These are phyloP conservation scores for Heliosperma pusillum DNA, from an alignment of 148 eudicot species.

Conservation along the genomic window DNA sequence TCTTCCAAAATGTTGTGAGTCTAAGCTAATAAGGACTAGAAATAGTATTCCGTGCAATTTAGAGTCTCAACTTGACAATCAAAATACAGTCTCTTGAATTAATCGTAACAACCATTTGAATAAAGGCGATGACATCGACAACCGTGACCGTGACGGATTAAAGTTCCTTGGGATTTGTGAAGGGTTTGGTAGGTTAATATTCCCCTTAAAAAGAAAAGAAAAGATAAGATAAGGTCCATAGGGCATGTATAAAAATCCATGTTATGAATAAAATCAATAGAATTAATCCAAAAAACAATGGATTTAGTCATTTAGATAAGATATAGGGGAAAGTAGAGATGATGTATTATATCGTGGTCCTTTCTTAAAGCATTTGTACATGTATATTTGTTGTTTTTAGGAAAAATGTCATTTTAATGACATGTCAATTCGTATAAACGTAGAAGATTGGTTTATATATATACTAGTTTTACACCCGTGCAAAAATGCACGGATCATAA, in stretches of 20 bases:
- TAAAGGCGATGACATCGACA: no score
- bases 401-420: not conserved
- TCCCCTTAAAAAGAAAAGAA: not conserved
- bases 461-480: no score
- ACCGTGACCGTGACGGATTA: no score
- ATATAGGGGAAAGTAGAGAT: constrained; percentile 5
- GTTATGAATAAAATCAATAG: constrained; percentile 5
- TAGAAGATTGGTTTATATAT: not conserved
- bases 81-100: no score
- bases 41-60: no score
- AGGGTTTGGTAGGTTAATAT: not conserved
- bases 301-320: constrained; percentile 27
- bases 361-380: not conserved
- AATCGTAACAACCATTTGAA: no score
- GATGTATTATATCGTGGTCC: not conserved
- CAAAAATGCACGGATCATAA: no score
- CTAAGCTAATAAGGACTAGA: no score
- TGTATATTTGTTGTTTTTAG: constrained; percentile 7
- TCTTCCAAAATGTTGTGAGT: no score
- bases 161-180: no score
- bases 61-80: no score
- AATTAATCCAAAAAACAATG: constrained; percentile 16
- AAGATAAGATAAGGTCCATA: constrained; percentile 17
- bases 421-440: constrained; percentile 21
- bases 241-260: not conserved